Evolutionary conservation across 2,329 filamentous ascomycete genomes (phyloP), one percentile per base, ranked within the genome.

Genomic region (Aspergillus proliferans): DNA sequence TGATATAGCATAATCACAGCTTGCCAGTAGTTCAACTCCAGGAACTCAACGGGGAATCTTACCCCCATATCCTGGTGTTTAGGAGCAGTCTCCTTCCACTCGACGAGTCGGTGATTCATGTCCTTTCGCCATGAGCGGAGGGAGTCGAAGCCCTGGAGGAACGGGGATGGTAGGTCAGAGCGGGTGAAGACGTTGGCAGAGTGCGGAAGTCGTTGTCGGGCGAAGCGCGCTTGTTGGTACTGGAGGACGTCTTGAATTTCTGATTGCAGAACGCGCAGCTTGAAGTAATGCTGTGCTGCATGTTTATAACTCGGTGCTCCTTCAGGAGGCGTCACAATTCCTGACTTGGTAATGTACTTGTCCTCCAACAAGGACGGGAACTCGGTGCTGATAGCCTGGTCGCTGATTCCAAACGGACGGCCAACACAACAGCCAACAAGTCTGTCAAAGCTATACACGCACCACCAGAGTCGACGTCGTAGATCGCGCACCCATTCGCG

Each of bases 1-100:
- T 92, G 80, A 67, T 97, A 97, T 18, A 97, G 80, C 85, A 96
- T 90, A 57, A 96, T 94, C 52, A 97, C 84, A 3, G 90, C 89
- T 67, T 96, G 92, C 91, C 92, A 97, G 70, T 97, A 97, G 68
- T 97, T 97, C 52, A 97, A 78, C 60, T 96, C 89, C 4, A 96
- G 72, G 60, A 97, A 95, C 48, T 95, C 86, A 1, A 88, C 84
- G 0, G 87, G 90, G 66, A 97, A 97, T 3, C 83, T 83, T 2
- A 97, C 93, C 1, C 91, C 91, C 0, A 88, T 95, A 50, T 93
- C 83, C 19, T 81, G 71, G 53, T 86, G 84, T 0, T 81, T 85
- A 0, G 92, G 93, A 1, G 90, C 86, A 4, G 83, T 84, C 24
- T 84, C 83, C 66, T 92, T 93, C 93, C 92, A 97, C 57, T 92